Evolutionary conservation across 495 filamentous ascomycete species (phyloP), one percentile per base, ranked within the genome.

Genomic region (Annulohypoxylon maeteangense): DNA sequence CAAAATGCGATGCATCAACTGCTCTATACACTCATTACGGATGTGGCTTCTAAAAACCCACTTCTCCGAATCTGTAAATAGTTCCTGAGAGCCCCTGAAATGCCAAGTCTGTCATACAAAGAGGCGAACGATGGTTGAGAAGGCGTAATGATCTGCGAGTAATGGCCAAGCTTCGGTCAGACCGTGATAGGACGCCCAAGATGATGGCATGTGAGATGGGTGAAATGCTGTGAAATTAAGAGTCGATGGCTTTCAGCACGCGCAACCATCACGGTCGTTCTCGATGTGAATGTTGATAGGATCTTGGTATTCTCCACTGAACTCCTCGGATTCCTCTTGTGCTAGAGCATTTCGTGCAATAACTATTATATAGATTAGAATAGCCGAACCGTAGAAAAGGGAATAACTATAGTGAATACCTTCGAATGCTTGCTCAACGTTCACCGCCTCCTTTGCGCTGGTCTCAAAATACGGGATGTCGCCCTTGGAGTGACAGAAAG

Each of bases 401-500:
- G 62, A 58, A 18, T 45, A n/a, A n/a, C n/a, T n/a, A 16, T 18
- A 54, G 7, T 18, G 18, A 84, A 70, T 80, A 97, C 95, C 93
- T 85, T 98, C 95, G 78, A 99, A 99, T 54, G 95, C 96, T 81
- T 98, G 92, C 83, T 99, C 95, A 12, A 99, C 95, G 74, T 98
- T 98, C 77, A 97, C 89, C 25, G 94, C 96, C 79, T 99, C 95
- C 85, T 99, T 99, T 38, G 95, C 95, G 81, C 94, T 98, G 6
- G 95, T 98, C 87, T 99, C 95, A 75, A 98, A 99, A 80, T 98
- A 99, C 2, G 96, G 96, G 68, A 99, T 97, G 58, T 90, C 92
- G 27, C 96, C 96, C 81, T 98, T 98, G 23, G 92, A 95, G 81
- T 97, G 93, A 79, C 96, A 99, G 81, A 97, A 99, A 7, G 94